A percentile compares a stretch with the other conserved stretches of the same genome.
Conservation (phyloP, 1,139 yeast genomes). For the Debaryomycetaceae sp. region DNA sequence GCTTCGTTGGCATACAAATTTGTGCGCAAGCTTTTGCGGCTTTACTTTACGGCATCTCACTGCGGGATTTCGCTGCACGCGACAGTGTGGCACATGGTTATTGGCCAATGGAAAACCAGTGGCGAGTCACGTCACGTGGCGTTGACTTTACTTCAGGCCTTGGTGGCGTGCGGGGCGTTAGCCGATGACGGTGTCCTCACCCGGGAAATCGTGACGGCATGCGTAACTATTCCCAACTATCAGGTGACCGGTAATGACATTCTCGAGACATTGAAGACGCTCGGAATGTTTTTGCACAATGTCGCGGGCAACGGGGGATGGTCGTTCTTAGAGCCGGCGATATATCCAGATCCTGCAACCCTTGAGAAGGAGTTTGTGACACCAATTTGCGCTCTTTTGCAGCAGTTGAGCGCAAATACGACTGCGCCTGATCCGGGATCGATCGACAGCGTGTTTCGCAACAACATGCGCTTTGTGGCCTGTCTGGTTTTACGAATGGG, state of each 20-base stretch:
- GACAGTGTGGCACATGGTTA: constrained; percentile 11
- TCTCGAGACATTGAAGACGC: constrained; percentile 20
- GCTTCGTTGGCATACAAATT: constrained; percentile 17
- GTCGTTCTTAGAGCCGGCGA: constrained; percentile 1
- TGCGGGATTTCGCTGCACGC: constrained; percentile 5
- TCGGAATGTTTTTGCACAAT: constrained; percentile 15
- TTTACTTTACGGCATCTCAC: constrained; percentile 4
- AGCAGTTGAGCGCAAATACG: background rate
- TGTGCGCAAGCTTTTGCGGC: constrained; percentile 17
- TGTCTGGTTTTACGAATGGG: constrained; percentile 8
- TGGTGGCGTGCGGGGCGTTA: constrained; percentile 2
- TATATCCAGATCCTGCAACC: constrained; percentile 5
- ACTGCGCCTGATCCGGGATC: constrained; percentile 2
- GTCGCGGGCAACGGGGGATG: constrained; percentile 2
- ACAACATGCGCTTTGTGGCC: constrained; percentile 26
- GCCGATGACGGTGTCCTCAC: constrained; percentile 6
- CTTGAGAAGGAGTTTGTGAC: constrained; percentile 8
- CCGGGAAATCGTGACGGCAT: constrained; percentile 2
- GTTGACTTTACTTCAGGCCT: constrained; percentile 9
- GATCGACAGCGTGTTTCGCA: constrained; percentile 12
- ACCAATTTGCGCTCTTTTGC: background rate
- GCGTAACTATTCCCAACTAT: constrained; percentile 3
- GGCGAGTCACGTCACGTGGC: background rate
- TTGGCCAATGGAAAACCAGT: constrained; percentile 1
- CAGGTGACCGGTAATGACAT: constrained; percentile 4